Evolutionary conservation across 2,329 filamentous ascomycete species (phyloP), one percentile per base, ranked within the genome.

Genomic region (Penicillium digitatum): DNA sequence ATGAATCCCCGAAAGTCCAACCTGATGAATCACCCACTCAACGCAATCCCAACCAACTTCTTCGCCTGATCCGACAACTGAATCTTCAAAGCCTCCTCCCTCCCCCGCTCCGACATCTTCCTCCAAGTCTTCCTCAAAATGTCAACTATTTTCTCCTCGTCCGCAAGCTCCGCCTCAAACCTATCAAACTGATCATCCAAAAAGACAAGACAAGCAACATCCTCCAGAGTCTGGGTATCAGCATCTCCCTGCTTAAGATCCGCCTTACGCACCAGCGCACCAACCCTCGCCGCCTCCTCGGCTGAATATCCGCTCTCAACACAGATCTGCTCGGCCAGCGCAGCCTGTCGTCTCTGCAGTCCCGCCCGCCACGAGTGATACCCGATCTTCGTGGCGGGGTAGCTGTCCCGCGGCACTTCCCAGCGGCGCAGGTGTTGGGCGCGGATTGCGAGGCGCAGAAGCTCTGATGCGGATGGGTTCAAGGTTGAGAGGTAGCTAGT

Each of bases 351-450:
- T 65, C 89, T 90, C 71, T 86, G 86, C 52, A 90, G 82, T 66
- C 83, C 85, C 3, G 85, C 81, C 22, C 90, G 82, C 90, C 90
- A 95, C n/a, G 81, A 78, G 60, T 91, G 82, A 71, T 95, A 95
- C 10, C 90, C 90, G 0, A 82, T 69, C 61, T 87, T 85, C 1
- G 86, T 92, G 78, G 84, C 84, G 7, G 90, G 88, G 72, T 89
- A 93, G 35, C 79, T 82, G 60, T 78, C 76, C 46, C 90, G 86
- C 0, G 89, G 88, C 1, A 93, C 82, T 73, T 95, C 88, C 90
- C 90, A 95, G 74, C 89, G 85, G 50, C 86, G 83, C 66, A 95
- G 89, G 72, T 95, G 90, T 72, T 95, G 90, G 11, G 89, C 90
- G 61, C 89, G 86, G 62, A 91, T 87, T 18, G 90, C 90, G 44